Base-by-base conservation (phyloP, 495 filamentous ascomycete species). In the Daldinia grandis region DNA sequence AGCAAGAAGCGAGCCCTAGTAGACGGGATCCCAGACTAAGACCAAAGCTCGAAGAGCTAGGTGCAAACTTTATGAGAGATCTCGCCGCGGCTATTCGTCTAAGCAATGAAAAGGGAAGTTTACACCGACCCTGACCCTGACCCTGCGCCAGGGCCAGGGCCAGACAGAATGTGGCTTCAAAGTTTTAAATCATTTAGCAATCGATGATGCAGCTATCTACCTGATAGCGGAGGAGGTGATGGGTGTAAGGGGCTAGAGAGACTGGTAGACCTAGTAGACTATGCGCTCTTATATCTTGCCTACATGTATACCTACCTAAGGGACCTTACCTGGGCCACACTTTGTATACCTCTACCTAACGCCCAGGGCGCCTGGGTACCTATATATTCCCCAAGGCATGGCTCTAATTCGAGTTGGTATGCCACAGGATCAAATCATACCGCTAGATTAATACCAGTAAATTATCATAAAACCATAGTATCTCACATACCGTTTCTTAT, bases 41-140 rank as follows among this genome's bases (percentile, higher is more conserved):
- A 30, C 38, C 42, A 5, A 58, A 6, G 10, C 54, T 35, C 28
- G 63, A 67, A 3, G 38, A 62, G 1, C 15, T 62, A 15, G 58
- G 62, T 25, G 58, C 62, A n/a, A 51, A 38, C 19, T 72, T 72
- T 62, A 67, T 72, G 69, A 63, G 64, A 62, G 64, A 72, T 40
- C 63, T 72, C 30, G 59, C 69, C 30, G 64, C 69, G 0, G 69
- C 69, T 40, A 63, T 71, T 21, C 27, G 63, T 17, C 59, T 31
- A 42, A 17, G 19, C 0, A 10, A 25, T 9, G 51, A 37, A 6
- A 54, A 58, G 2, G 31, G 30, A 10, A 15, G 25, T 15, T 27
- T 6, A 15, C n/a, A 12, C 24, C 60, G 33, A 59, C 30, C 15
- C 9, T 9, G n/a, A n/a, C n/a, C n/a, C n/a, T n/a, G n/a, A n/a